Conservation (phyloP, 73 alveolate genomes). For the Paraurostyla sp. region DNA sequence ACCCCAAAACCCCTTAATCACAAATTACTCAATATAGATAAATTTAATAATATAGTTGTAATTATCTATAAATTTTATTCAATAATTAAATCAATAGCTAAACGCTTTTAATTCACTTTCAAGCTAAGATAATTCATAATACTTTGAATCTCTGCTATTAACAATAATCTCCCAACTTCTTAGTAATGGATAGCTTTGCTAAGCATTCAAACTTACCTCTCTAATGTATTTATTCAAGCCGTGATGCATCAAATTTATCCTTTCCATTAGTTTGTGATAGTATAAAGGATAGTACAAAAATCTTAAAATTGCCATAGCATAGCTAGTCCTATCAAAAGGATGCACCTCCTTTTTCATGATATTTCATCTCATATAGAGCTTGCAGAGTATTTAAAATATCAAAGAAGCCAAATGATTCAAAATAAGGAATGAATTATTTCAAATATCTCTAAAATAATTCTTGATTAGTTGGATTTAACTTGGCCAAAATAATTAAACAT, state of each 20-base stretch:
- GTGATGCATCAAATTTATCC: slow-evolving; percentile 46
- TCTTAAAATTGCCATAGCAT: slow-evolving; percentile 35
- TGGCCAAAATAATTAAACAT: too few species aligned
- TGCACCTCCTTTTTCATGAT: slow-evolving; percentile 49
- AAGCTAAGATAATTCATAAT: background rate
- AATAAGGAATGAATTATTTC: too few species aligned
- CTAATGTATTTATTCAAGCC: slow-evolving; percentile 28
- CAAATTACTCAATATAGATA: too few species aligned
- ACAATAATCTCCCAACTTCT: background rate
- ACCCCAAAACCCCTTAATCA: too few species aligned
- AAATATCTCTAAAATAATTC: too few species aligned
- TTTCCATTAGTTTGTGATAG: slow-evolving; percentile 52
- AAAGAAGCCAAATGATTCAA: too few species aligned
- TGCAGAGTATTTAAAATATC: too few species aligned
- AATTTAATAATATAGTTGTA: too few species aligned
- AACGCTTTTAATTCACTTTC: background rate
- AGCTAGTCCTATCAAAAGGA: slow-evolving; percentile 50
- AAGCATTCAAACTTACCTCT: slow-evolving; percentile 21
- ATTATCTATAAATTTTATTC: too few species aligned
- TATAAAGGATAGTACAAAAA: slow-evolving; percentile 44
- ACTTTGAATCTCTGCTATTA: slow-evolving; percentile 40
- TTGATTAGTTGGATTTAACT: too few species aligned
- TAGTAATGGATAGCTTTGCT: slow-evolving; percentile 30
- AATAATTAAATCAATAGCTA: slow-evolving; percentile 14
- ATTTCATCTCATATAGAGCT: too few species aligned